Evolutionary conservation across 495 filamentous ascomycete genomes (phyloP).

Genomic region (Talaromyces thailandensis): DNA sequence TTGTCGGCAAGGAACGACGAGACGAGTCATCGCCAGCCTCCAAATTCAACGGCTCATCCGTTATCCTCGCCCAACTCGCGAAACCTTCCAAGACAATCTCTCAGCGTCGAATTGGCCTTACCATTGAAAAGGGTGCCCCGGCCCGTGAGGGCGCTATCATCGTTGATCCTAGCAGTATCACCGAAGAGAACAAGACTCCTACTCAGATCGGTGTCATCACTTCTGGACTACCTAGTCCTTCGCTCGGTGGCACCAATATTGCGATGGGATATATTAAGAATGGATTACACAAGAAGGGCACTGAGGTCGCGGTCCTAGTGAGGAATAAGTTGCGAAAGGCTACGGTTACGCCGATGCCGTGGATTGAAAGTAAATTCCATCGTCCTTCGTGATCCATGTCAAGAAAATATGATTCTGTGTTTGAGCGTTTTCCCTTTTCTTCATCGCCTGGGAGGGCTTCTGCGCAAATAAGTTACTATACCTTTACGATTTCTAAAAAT

Average conservation of each 20-base stretch:
- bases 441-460: neutral
- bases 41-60: slow-evolving; percentile 66
- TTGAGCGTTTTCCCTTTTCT: neutral
- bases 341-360: slow-evolving; percentile 86
- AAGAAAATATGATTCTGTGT: slow-evolving; percentile 4
- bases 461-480: neutral
- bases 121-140: slow-evolving; percentile 74
- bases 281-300: slow-evolving; percentile 78
- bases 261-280: slow-evolving; percentile 91
- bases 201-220: slow-evolving; percentile 63
- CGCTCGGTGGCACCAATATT: slow-evolving; percentile 74
- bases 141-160: slow-evolving; percentile 85
- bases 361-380: slow-evolving; percentile 75
- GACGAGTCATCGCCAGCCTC: slow-evolving; percentile 29
- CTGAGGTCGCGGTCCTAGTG: slow-evolving; percentile 70
- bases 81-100: slow-evolving; percentile 55
- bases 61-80: slow-evolving; percentile 62
- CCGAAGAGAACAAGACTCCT: slow-evolving; percentile 28
- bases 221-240: slow-evolving; percentile 82
- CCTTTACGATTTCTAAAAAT: too few relatives aligned
- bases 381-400: slow-evolving; percentile 13
- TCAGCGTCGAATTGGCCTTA: slow-evolving; percentile 69
- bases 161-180: slow-evolving; percentile 47
- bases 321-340: slow-evolving; percentile 75
- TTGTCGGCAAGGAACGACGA: slow-evolving; percentile 71